phyloP scores from a whole-genome alignment of 352 stramenopile species.

The Phytophthora idaei region DNA sequence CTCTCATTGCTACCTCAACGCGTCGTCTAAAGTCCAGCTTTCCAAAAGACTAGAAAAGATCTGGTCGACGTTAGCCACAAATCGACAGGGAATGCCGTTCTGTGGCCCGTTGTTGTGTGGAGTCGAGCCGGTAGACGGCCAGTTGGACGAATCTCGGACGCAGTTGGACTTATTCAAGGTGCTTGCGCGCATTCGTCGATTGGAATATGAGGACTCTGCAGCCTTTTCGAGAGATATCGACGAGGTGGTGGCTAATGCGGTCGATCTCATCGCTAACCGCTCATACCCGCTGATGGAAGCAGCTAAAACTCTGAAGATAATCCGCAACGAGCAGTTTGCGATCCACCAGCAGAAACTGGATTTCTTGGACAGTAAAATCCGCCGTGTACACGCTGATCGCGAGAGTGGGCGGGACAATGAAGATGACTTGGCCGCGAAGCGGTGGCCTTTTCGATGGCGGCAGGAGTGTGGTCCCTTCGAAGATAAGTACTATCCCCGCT shows the following conservation, averaged over 20 bases:
- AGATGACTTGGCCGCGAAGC: constrained; percentile 26
- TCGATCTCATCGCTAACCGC: constrained; percentile 61
- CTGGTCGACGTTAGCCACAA: constrained; percentile 87
- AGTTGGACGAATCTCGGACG: constrained; percentile 22
- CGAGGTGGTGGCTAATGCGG: constrained; percentile 64
- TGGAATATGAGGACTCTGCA: constrained; percentile 71
- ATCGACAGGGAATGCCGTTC: constrained; percentile 83
- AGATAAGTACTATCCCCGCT: constrained; percentile 59
- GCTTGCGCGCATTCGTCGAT: constrained; percentile 68
- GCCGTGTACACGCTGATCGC: constrained; percentile 45
- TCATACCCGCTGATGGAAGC: constrained; percentile 73
- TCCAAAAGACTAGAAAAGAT: constrained; percentile 82
- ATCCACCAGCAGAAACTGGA: constrained; percentile 73
- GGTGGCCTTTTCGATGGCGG: constrained; percentile 76
- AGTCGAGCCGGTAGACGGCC: constrained; percentile 42
- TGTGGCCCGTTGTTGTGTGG: constrained; percentile 76
- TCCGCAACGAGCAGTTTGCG: constrained; percentile 76
- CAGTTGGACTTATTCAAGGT: constrained; percentile 76
- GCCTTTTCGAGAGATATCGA: constrained; percentile 72
- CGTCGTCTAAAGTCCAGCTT: constrained; percentile 70
- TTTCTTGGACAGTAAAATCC: constrained; percentile 68
- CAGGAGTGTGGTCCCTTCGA: constrained; percentile 78
- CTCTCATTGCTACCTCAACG: constrained; percentile 63
- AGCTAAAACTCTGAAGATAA: constrained; percentile 71
- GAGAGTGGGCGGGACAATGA: constrained; percentile 24